Conservation (phyloP, 306 rosid species). For the Prunus armeniaca region DNA sequence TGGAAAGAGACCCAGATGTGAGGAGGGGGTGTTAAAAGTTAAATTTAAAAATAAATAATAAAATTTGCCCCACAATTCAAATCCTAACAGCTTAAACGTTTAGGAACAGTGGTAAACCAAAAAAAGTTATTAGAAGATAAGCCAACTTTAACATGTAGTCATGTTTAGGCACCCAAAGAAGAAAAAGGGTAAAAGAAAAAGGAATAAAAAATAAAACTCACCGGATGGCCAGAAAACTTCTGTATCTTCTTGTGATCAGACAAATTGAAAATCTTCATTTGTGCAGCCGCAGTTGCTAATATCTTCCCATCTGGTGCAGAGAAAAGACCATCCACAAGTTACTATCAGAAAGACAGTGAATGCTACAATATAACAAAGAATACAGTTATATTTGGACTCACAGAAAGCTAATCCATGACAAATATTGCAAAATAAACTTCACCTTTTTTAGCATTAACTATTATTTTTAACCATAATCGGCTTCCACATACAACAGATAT, state of each 20-base stretch:
- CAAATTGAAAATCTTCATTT: conserved; percentile 67
- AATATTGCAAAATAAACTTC: background rate
- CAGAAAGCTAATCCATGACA: conserved; percentile 4
- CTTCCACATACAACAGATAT: background rate
- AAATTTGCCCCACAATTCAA: background rate
- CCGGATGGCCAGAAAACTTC: conserved; percentile 96
- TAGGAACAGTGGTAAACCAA: background rate
- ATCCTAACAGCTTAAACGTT: background rate
- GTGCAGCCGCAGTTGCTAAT: conserved; percentile 87
- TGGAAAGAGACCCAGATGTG: background rate
- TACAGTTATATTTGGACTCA: conserved; percentile 20
- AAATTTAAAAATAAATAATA: background rate
- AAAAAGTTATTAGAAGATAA: background rate
- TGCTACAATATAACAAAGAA: conserved; percentile 11
- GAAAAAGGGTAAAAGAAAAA: background rate
- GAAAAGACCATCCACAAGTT: conserved; percentile 17
- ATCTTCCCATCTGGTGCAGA: conserved; percentile 66
- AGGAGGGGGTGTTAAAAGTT: background rate
- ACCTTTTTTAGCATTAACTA: background rate
- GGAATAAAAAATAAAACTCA: conserved; percentile 47
- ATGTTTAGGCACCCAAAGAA: background rate
- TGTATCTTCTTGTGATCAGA: conserved; percentile 68
- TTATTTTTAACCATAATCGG: background rate
- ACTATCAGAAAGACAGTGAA: conserved; percentile 30
- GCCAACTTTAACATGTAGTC: background rate